phyloP scores from a whole-genome alignment of 805 yeast genomes.

The Hanseniaspora vineae region DNA sequence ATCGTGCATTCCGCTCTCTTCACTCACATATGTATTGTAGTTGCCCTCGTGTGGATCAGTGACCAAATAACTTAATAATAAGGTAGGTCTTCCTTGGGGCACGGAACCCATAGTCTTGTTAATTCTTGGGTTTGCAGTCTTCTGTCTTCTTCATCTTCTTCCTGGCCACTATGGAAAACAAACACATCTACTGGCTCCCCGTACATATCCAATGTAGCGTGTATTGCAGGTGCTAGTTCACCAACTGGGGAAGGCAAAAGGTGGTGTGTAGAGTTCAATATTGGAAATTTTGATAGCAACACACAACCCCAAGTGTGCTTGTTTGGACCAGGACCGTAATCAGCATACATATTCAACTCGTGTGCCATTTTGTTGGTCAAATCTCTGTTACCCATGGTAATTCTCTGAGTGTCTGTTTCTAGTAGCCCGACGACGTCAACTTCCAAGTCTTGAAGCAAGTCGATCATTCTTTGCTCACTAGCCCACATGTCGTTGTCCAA shows the following conservation, averaged over 20 bases:
- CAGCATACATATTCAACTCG: slow-evolving; percentile 88
- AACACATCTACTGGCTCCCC: slow-evolving; percentile 82
- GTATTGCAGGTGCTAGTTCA: slow-evolving; percentile 95
- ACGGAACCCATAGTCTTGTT: slow-evolving; percentile 70
- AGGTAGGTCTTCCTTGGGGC: slow-evolving; percentile 52
- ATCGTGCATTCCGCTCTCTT: slow-evolving; percentile 76
- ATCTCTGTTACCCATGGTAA: slow-evolving; percentile 92
- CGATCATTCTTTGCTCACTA: slow-evolving; percentile 78
- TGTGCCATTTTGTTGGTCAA: slow-evolving; percentile 84
- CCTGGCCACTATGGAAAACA: slow-evolving; percentile 97
- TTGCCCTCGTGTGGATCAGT: slow-evolving; percentile 81
- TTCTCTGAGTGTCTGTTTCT: slow-evolving; percentile 88
- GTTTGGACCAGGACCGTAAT: slow-evolving; percentile 96
- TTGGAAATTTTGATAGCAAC: slow-evolving; percentile 86
- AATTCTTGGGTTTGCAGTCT: slow-evolving; percentile 70
- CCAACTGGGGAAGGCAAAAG: slow-evolving; percentile 94
- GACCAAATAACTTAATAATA: slow-evolving; percentile 80
- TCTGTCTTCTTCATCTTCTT: slow-evolving; percentile 92
- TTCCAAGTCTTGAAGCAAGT: slow-evolving; percentile 72
- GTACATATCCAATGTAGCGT: slow-evolving; percentile 85
- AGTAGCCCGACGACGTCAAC: slow-evolving; percentile 82
- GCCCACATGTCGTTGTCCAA: slow-evolving; percentile 98
- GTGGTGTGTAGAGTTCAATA: slow-evolving; percentile 79
- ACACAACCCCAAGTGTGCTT: slow-evolving; percentile 98
- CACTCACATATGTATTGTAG: slow-evolving; percentile 82